Base-by-base conservation (phyloP, 2,329 filamentous ascomycete species). In the Chrysoporthe deuterocubensis region DNA sequence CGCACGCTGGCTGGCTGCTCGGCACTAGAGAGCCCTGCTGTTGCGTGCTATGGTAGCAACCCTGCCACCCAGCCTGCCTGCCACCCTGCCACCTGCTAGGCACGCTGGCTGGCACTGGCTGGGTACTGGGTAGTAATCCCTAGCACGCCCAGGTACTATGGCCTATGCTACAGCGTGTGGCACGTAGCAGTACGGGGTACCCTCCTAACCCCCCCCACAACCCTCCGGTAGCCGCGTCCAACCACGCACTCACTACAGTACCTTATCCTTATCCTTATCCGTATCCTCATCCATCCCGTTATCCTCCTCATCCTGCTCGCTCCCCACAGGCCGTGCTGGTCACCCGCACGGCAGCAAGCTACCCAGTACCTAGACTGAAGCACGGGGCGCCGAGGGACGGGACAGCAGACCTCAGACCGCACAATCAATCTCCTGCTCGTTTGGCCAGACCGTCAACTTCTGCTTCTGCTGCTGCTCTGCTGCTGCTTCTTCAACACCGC, bases 211-310 rank as follows among this genome's bases (percentile, higher is more conserved):
- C 26, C 48, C 48, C 26, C 48, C 21, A 52, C 48, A 26, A 2
- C 11, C 48, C 48, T 52, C 26, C 50, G 21, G 16, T 54, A 54
- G 50, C 50, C 50, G 50, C 50, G 21, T 21, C 50, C 50, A 34
- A 54, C 50, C 50, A 54, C 50, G 26, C 26, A 26, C 26, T 26
- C 26, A 26, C 26, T 26, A 26, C 26, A 26, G 26, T 26, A 54
- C 50, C 26, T 32, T 54, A 54, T 54, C 50, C 50, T 34, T 54
- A 54, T 54, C 50, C 50, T 54, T 16, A 54, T 54, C 50, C 50
- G 11, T 54, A 26, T 16, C 3, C n/a, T 21, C 48, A 26, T 52
- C 48, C n/a, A 18, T 13, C 21, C 9, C 16, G 14, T 13, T 26
- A 26, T 26, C 26, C 26, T 26, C 26, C 26, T 26, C 26, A 2